Percentiles rank a stretch among this genome's conserved stretches.
phyloP scores from a whole-genome alignment of 192 early-diverging fungal genomes.

The Phycomyces nitens region DNA sequence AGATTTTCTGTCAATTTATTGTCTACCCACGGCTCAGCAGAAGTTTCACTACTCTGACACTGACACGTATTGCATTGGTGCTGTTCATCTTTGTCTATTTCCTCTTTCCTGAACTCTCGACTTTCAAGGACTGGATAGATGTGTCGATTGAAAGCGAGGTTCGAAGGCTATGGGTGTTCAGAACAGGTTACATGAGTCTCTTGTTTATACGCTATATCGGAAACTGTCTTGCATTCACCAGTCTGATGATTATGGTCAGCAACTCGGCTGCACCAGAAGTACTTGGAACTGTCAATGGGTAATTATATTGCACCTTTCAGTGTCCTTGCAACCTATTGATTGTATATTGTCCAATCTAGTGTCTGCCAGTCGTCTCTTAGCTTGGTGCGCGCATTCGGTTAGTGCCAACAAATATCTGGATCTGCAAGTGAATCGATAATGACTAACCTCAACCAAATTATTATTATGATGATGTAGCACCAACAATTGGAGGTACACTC shows the following conservation, averaged over 20 bases:
- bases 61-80: slow-evolving; percentile 35
- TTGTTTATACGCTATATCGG: slow-evolving; percentile 8
- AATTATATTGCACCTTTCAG: not conserved
- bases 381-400: slow-evolving; percentile 34
- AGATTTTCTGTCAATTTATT: slow-evolving; percentile 42
- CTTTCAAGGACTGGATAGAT: slow-evolving; percentile 23
- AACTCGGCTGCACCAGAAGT: slow-evolving; percentile 39
- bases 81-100: slow-evolving; percentile 39
- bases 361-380: slow-evolving; percentile 51
- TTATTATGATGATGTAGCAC: slow-evolving; percentile 42
- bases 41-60: slow-evolving; percentile 27
- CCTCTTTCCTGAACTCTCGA: slow-evolving; percentile 29
- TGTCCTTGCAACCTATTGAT: not conserved
- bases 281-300: slow-evolving; percentile 56
- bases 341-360: slow-evolving; percentile 2
- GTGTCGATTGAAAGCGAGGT: slow-evolving; percentile 9
- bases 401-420: not conserved
- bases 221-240: slow-evolving; percentile 39
- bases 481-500: slow-evolving; percentile 49
- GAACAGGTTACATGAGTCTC: slow-evolving; percentile 5
- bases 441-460: slow-evolving; percentile 7
- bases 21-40: slow-evolving; percentile 40
- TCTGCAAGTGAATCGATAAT: too few species aligned
- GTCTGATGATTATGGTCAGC: slow-evolving; percentile 52
- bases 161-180: slow-evolving; percentile 13